phyloP scores from a whole-genome alignment of 2,329 filamentous ascomycete species.

The Fusarium sp. region DNA sequence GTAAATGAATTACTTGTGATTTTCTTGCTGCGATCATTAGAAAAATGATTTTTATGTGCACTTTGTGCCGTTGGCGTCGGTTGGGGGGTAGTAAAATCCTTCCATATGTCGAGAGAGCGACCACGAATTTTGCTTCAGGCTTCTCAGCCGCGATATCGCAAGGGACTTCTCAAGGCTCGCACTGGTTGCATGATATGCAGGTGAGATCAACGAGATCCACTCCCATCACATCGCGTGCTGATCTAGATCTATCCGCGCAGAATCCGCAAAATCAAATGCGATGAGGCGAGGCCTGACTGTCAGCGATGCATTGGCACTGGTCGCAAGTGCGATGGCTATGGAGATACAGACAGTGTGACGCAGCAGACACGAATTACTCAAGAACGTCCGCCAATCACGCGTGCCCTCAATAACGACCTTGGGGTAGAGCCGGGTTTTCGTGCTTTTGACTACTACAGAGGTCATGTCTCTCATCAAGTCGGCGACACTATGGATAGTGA shows the following conservation, averaged over 20 bases:
- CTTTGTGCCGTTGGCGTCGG: neutral
- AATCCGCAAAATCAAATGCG: slow-evolving; percentile 14
- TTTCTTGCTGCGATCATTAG: too few species aligned
- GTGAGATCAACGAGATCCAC: neutral
- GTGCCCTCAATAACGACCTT: neutral
- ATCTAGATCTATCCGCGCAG: neutral
- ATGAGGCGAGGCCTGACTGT: slow-evolving; percentile 1
- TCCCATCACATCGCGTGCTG: neutral
- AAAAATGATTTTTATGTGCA: neutral
- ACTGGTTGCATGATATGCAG: slow-evolving; percentile 12
- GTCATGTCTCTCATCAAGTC: neutral
- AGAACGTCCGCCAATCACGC: neutral
- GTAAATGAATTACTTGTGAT: too few species aligned
- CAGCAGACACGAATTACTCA: neutral
- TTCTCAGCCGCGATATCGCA: neutral
- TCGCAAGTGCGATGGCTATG: slow-evolving; percentile 5
- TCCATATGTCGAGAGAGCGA: neutral
- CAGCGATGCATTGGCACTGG: slow-evolving; percentile 6
- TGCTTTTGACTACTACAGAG: neutral
- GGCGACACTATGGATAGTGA: neutral
- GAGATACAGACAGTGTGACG: neutral
- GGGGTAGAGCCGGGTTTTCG: neutral
- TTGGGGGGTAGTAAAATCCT: neutral
- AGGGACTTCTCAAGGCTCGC: neutral
- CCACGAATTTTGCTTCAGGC: neutral